Conservation (phyloP, 805 yeast genomes). For the Nakazawaea wickerhamii region DNA sequence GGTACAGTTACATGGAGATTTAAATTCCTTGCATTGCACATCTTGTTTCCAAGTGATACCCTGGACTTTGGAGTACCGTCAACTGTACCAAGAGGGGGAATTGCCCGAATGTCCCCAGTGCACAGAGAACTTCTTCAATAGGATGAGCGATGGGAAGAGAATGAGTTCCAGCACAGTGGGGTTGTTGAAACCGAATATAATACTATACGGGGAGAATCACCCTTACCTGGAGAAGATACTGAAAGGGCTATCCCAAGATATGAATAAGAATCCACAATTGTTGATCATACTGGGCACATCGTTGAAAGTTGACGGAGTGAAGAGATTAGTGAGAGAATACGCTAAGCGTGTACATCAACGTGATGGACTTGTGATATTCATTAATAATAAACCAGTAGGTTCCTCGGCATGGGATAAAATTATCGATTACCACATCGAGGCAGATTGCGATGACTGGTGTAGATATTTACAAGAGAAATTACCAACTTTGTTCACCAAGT, state of each 20-base stretch:
- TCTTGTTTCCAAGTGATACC: constrained; percentile 50
- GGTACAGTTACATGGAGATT: constrained; percentile 87
- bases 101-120: constrained; percentile 79
- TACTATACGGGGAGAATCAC: constrained; percentile 90
- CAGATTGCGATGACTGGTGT: constrained; percentile 85
- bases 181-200: constrained; percentile 79
- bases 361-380: constrained; percentile 72
- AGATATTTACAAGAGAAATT: constrained; percentile 42
- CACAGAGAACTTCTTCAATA: constrained; percentile 43
- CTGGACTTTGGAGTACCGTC: constrained; percentile 56
- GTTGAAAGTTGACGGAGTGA: constrained; percentile 85
- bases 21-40: constrained; percentile 72
- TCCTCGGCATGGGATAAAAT: constrained; percentile 60
- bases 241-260: constrained; percentile 59
- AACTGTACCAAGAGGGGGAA: constrained; percentile 49
- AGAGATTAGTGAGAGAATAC: constrained; percentile 62
- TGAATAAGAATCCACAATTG: constrained; percentile 65
- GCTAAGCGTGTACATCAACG: constrained; percentile 69
- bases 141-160: constrained; percentile 69
- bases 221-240: constrained; percentile 81
- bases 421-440: constrained; percentile 73
- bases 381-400: constrained; percentile 65
- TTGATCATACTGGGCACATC: constrained; percentile 92
- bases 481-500: constrained; percentile 49
- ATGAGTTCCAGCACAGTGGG: constrained; percentile 69